Evolutionary conservation across 352 stramenopile species (phyloP), one percentile per base, ranked within the genome.

Genomic region (Peronospora belbahrii): DNA sequence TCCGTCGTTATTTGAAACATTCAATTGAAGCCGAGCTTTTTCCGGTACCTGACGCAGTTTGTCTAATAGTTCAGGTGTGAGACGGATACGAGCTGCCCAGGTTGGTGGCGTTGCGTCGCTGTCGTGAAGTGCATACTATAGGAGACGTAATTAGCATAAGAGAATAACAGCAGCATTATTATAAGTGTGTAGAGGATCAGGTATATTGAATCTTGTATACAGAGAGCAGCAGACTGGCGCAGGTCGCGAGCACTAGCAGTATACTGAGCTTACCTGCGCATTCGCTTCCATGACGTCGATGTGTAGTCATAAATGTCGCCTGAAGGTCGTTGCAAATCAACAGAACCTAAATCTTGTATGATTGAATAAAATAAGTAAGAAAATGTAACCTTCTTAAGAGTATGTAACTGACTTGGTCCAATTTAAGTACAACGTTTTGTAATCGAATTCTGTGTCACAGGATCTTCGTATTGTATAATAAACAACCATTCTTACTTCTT

Each of bases 1-100:
- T 37, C 41, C 49, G n/a, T 58, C 62, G 2, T 19, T 24, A 37
- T 9, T 38, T 13, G 55, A 1, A 5, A 59, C 44, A 20, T 66
- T 63, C 13, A 62, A 36, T 37, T 52, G 48, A 43, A 65, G 43
- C 22, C 42, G 33, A 43, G 67, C 17, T 36, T 65, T 44, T 33
- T 65, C 30, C 32, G 60, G 48, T 53, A 47, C 18, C 11, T 72
- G 49, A 19, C 70, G 69, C 19, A 91, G 62, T 34, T 74, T 81
- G 36, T 64, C 34, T 42, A 91, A 58, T 44, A 91, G 56, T 47
- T 91, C 80, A 3, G 80, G 80, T 39, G 80, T 91, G 28, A 91
- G 52, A 20, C 75, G 74, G 35, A 91, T 63, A 47, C 78, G 70
- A 46, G 80, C 80, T 19, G 77, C 73, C 80, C 80, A 91, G 15